A percentile compares a stretch with the other conserved stretches of the same genome.
Evolutionary conservation across 768 basidiomycete species (phyloP).

Genomic region (Saitozyma podzolica): DNA sequence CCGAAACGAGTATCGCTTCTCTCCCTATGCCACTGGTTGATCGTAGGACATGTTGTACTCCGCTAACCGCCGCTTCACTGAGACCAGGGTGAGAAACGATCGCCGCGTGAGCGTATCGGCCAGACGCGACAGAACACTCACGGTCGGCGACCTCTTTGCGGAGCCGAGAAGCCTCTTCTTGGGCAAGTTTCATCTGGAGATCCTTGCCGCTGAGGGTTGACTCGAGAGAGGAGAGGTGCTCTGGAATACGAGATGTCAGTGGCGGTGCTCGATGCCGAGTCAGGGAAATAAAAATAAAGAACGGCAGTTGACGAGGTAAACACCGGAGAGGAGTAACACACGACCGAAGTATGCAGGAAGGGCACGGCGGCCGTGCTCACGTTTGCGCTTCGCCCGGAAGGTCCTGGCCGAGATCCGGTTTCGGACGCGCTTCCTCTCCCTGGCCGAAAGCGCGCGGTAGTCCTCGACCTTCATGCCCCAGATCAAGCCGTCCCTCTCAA

Average conservation of each 20-base stretch:
- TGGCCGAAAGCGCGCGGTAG: constrained; percentile 36
- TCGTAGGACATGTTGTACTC: no score
- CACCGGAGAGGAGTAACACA: no score
- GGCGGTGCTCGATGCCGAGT: no score
- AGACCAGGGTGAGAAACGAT: not conserved
- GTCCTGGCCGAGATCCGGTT: constrained; percentile 49
- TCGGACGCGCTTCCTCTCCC: no score
- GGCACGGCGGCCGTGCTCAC: no score
- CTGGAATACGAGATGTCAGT: constrained; percentile 21
- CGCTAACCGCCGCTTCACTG: constrained; percentile 19
- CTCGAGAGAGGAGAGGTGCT: constrained; percentile 41
- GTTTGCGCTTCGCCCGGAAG: constrained; percentile 45
- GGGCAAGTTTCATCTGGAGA: constrained; percentile 31
- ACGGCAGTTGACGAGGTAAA: no score
- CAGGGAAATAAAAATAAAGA: no score
- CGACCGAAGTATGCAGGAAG: no score
- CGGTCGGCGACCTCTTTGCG: constrained; percentile 33
- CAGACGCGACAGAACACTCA: constrained; percentile 20
- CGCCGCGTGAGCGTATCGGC: not conserved
- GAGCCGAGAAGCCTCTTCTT: constrained; percentile 30
- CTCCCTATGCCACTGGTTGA: no score
- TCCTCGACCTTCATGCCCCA: constrained; percentile 51
- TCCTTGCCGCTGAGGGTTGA: constrained; percentile 34
- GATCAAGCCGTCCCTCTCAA: constrained; percentile 48
- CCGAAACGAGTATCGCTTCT: no score